Base-by-base conservation (phyloP, 495 filamentous ascomycete genomes). In the Cryomyces antarcticus region DNA sequence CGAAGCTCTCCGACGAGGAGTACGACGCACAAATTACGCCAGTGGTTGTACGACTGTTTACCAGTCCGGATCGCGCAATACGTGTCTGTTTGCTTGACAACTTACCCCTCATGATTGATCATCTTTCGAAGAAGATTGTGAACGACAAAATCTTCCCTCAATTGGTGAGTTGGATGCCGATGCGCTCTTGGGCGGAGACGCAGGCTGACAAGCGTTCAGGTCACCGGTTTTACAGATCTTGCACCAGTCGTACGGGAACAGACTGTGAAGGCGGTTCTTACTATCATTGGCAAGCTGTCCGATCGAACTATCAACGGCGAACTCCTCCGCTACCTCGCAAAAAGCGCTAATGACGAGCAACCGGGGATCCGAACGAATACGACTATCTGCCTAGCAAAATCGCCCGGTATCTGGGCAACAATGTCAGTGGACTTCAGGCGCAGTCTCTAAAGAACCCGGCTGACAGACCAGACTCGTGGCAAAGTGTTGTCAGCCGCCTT, bases 291-390 rank as follows among this genome's bases (percentile, higher is more conserved):
- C 11, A 97, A 97, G 59, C 72, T 97, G 3, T 92, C 81, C 6
- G 92, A 97, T 52, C 72, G 89, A 31, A 82, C 78, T 24, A 73
- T 95, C 51, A 96, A 97, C 51, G 89, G 92, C 41, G 89, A 97
- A 49, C 62, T 97, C 7, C 62, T 97, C 30, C 81, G 79, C 55
- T 80, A 93, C 55, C 67, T 97, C 24, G 92, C 89, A 41, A 94
- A 94, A 54, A 95, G 88, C 5, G 82, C 89, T 33, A 96, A 96
- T 51, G 89, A 97, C 48, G 88, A 95, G 53, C 88, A 97, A 52
- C 88, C 92, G 12, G 89, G 89, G 5, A 97, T 97, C 42, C 73
- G 89, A 46, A 97, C 89, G 5, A 97, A 97, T 55, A 97, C 89
- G 0, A 96, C 92, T 0, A 96, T 97, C 29, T 96, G 89, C 54